Conservation (phyloP, 306 rosid genomes). For the Quillaja saponaria region DNA sequence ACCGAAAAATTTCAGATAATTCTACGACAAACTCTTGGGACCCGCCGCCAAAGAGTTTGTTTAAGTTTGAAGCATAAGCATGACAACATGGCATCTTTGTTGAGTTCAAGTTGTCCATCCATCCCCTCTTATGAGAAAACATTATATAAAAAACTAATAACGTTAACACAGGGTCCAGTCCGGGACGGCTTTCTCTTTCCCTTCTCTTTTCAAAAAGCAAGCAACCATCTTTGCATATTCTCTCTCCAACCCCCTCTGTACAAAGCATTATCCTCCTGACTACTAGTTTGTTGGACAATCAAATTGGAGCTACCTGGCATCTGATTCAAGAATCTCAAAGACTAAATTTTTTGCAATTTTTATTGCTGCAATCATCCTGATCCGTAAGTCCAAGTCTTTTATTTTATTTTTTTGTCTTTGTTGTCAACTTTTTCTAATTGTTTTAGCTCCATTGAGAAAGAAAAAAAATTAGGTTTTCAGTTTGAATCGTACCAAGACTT, state of each 20-base stretch:
- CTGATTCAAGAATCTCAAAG: slow-evolving; percentile 58
- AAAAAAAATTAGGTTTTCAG: slow-evolving; percentile 46
- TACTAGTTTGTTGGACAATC: slow-evolving; percentile 34
- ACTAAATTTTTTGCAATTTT: neutral
- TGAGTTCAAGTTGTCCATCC: neutral
- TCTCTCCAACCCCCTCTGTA: slow-evolving; percentile 20
- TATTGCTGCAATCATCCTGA: slow-evolving; percentile 31
- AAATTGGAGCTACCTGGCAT: slow-evolving; percentile 34
- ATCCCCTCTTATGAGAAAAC: neutral
- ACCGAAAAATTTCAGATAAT: neutral
- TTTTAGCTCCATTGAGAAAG: neutral
- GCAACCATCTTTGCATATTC: slow-evolving; percentile 38
- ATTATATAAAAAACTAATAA: slow-evolving; percentile 22
- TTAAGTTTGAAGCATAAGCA: slow-evolving; percentile 47
- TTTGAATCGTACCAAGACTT: slow-evolving; percentile 20
- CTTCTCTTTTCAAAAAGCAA: slow-evolving; percentile 51
- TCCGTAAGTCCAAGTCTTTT: slow-evolving; percentile 55
- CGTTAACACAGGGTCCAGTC: slow-evolving; percentile 23
- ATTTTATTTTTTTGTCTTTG: slow-evolving; percentile 33
- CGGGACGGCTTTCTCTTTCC: slow-evolving; percentile 36
- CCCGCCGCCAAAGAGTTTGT: slow-evolving; percentile 54
- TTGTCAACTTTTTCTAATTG: slow-evolving; percentile 28
- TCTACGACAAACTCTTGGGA: slow-evolving; percentile 27
- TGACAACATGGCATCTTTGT: slow-evolving; percentile 18
- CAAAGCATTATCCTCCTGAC: slow-evolving; percentile 16